These are phyloP conservation scores for Fusarium pseudoanthophilum DNA, from an alignment of 2,329 filamentous ascomycete genomes.

Conservation along the genomic window DNA sequence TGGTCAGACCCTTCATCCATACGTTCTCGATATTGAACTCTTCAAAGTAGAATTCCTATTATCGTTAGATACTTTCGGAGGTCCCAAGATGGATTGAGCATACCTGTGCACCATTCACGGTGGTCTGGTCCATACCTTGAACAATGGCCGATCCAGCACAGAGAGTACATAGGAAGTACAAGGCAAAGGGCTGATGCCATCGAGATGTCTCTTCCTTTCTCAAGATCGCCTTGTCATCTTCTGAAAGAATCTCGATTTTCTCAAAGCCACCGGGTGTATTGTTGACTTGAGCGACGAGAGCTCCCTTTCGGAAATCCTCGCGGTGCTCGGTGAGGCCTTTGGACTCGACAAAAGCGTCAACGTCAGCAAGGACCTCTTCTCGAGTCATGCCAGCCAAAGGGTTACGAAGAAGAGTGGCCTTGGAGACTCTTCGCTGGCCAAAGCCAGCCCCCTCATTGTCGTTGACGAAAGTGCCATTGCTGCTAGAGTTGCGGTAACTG, in stretches of 20 bases:
- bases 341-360: slow-evolving; percentile 50
- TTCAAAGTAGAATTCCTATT: slow-evolving; percentile 50
- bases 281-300: slow-evolving; percentile 60
- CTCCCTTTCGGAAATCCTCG: slow-evolving; percentile 62
- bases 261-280: slow-evolving; percentile 49
- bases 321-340: slow-evolving; percentile 49
- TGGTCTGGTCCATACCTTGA: slow-evolving; percentile 74
- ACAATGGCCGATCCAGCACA: slow-evolving; percentile 64
- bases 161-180: slow-evolving; percentile 51
- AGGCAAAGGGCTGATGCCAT: slow-evolving; percentile 49
- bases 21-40: slow-evolving; percentile 51
- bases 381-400: slow-evolving; percentile 46
- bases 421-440: slow-evolving; percentile 27
- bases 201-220: slow-evolving; percentile 45
- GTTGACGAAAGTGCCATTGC: slow-evolving; percentile 34
- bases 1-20: slow-evolving; percentile 64
- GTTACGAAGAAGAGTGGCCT: slow-evolving; percentile 46
- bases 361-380: slow-evolving; percentile 49
- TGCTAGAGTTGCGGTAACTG: slow-evolving; percentile 30
- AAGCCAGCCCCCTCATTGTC: slow-evolving; percentile 17
- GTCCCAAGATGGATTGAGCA: accelerated
- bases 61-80: accelerated
- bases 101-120: slow-evolving; percentile 72
- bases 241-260: slow-evolving; percentile 39
- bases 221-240: slow-evolving; percentile 46